Conservation (phyloP, 345 rosid species). For the Punica granatum region DNA sequence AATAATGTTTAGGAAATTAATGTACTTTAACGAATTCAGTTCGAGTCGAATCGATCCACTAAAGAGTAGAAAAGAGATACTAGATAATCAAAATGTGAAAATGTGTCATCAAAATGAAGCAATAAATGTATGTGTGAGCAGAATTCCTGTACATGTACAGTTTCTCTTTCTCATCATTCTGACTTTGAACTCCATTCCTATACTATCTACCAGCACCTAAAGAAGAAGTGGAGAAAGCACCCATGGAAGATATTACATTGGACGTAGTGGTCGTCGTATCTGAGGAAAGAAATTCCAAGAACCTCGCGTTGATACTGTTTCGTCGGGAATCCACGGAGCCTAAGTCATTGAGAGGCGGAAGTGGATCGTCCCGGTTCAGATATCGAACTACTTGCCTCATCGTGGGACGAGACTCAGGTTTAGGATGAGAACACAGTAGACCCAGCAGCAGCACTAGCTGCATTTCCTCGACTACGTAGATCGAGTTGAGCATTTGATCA, state of each 20-base stretch:
- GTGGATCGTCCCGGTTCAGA: conserved; percentile 41
- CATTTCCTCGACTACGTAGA: conserved; percentile 31
- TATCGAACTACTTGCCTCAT: conserved; percentile 50
- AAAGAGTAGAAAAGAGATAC: too few relatives aligned
- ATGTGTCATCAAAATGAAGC: too few relatives aligned
- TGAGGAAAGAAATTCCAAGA: conserved; percentile 16
- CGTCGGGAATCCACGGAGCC: conserved; percentile 14
- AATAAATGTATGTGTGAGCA: too few relatives aligned
- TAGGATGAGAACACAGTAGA: conserved; percentile 43
- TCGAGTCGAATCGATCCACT: too few relatives aligned
- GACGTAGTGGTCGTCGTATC: conserved; percentile 17
- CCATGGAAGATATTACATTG: conserved; percentile 17
- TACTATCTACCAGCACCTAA: conserved; percentile 34
- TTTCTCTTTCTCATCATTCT: not conserved
- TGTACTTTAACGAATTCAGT: too few relatives aligned
- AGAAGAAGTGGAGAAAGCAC: conserved; percentile 23
- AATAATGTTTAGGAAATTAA: too few relatives aligned
- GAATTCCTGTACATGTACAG: not conserved
- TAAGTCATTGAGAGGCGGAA: conserved; percentile 25
- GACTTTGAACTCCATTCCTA: not conserved
- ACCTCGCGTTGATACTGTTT: conserved; percentile 9
- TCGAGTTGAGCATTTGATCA: conserved; percentile 35
- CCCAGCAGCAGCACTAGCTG: conserved; percentile 42
- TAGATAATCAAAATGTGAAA: too few relatives aligned
- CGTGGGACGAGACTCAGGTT: conserved; percentile 34